Conservation (phyloP, 108 stramenopile genomes). For the Discostella stelligeroides region DNA sequence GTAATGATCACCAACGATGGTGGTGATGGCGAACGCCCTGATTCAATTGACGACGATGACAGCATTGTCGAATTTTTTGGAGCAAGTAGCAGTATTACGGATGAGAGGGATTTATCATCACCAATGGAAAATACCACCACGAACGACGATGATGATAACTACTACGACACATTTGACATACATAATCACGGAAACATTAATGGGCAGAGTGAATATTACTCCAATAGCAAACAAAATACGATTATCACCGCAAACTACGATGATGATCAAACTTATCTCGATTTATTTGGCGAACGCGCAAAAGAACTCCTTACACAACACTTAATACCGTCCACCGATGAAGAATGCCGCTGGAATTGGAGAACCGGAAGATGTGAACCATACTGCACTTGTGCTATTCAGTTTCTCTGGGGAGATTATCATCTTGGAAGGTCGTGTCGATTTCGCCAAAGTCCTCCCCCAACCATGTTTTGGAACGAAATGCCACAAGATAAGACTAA, state of each 20-base stretch:
- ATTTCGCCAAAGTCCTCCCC: conserved; percentile 26
- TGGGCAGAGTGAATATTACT: conserved; percentile 15
- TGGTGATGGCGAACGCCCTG: not conserved
- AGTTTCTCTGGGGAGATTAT: conserved; percentile 71
- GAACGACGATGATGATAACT: too few species aligned
- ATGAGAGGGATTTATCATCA: too few species aligned
- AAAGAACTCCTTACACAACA: conserved; percentile 83
- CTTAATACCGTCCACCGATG: conserved; percentile 55
- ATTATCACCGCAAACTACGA: conserved; percentile 26
- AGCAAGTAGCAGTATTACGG: too few species aligned
- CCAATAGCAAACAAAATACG: not conserved
- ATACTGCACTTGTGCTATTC: conserved; percentile 67
- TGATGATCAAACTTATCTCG: conserved; percentile 77
- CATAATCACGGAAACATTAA: not conserved
- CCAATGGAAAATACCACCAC: too few species aligned
- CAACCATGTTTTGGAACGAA: conserved; percentile 7
- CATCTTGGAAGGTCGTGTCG: conserved; percentile 82
- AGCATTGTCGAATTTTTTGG: too few species aligned
- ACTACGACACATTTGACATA: not conserved
- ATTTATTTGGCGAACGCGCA: conserved; percentile 82
- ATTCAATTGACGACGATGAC: not conserved
- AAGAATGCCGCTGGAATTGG: conserved; percentile 76
- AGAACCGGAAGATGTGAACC: conserved; percentile 78
- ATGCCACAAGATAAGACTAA: not conserved
- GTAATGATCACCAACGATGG: too few species aligned